These are phyloP conservation scores for Panaeolus papilionaceus DNA, from an alignment of 768 basidiomycete genomes.

Conservation along the genomic window DNA sequence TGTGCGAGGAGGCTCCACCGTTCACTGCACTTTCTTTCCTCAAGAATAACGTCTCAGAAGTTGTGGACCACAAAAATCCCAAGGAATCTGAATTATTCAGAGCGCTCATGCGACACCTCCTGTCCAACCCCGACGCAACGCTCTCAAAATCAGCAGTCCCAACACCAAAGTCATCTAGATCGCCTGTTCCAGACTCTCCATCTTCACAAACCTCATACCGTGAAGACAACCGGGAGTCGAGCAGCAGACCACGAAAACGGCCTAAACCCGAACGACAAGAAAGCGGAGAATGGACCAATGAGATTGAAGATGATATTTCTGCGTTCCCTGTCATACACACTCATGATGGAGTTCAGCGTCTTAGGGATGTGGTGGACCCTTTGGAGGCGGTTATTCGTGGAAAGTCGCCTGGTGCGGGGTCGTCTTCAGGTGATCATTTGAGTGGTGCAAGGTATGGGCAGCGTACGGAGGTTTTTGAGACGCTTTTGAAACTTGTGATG, in stretches of 20 bases:
- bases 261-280: constrained; percentile 48
- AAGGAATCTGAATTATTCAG: constrained; percentile 70
- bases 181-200: constrained; percentile 16
- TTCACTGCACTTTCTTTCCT: constrained; percentile 76
- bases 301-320: constrained; percentile 29
- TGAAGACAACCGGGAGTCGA: constrained; percentile 37
- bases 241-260: constrained; percentile 46
- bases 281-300: constrained; percentile 47
- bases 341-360: constrained; percentile 20
- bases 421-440: constrained; percentile 29
- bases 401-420: constrained; percentile 1
- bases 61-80: constrained; percentile 71
- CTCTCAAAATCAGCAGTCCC: constrained; percentile 31
- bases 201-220: constrained; percentile 23
- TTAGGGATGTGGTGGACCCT: constrained; percentile 37
- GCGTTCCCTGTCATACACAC: constrained; percentile 9
- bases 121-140: constrained; percentile 34
- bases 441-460: constrained; percentile 61
- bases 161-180: constrained; percentile 1
- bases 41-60: constrained; percentile 69
- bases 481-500: constrained; percentile 65
- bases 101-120: constrained; percentile 67
- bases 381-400: constrained; percentile 23
- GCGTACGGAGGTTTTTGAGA: constrained; percentile 75
- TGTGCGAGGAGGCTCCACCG: constrained; percentile 67